Base-by-base conservation (phyloP, 2,329 filamentous ascomycete genomes). In the Tolypocladium amazonense region DNA sequence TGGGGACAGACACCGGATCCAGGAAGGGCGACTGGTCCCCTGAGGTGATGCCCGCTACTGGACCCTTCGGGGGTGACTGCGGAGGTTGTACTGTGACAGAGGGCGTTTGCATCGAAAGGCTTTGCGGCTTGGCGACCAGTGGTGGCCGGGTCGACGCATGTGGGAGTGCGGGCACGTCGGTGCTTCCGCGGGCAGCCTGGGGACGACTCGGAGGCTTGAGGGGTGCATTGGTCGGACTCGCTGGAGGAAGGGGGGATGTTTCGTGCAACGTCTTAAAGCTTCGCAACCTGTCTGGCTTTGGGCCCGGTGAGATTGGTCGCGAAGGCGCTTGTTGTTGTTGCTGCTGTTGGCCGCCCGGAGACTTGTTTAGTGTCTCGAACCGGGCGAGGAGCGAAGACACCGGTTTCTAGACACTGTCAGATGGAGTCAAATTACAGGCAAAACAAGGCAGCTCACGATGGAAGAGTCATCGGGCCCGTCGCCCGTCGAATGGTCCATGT, bases 331-430 rank as follows among this genome's bases (percentile, higher is more conserved):
- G 60, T 60, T 65, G 64, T 59, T 66, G 64, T 57, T 62, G 61
- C 47, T 67, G 35, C 50, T 56, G 58, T 59, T 63, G 56, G 59
- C 57, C 62, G 62, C 63, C 52, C 4, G 62, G 38, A 58, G 63
- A 61, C 58, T 65, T 68, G 62, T 68, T 69, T 66, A 93, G 85
- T 70, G 88, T 90, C 77, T 94, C 90, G 72, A 93, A 94, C 67
- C 89, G 87, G 63, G 88, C 90, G 62, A 87, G 83, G 62, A 94
- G 79, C 57, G 89, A 92, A 57, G 90, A 94, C 57, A 94, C 89
- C 33, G 90, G 89, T 77, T 87, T 90, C 88, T 91, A 63, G 6
- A 38, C 2, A 57, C 25, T 37, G 25, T 55, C 61, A 64, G 59
- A 27, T 23, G 50, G 56, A 30, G 58, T 25, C 15, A 35, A 9